Percentiles rank a stretch among this genome's conserved stretches.
Conservation (phyloP, 306 rosid species). For the Erythrophleum fordii region DNA sequence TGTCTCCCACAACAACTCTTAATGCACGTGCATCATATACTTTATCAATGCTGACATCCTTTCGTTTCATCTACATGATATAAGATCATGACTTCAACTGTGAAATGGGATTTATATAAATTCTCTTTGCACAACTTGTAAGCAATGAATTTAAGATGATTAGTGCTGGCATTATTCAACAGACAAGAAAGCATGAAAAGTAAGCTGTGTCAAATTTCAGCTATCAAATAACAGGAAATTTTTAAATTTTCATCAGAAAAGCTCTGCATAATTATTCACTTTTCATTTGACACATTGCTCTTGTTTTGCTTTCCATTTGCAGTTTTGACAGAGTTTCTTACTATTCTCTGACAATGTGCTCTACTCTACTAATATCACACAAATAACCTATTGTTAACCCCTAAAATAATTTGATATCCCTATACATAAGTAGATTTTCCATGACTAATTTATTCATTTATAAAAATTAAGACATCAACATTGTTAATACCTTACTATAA, state of each 20-base stretch:
- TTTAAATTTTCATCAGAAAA: slow-evolving; percentile 29
- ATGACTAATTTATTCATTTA: slow-evolving; percentile 23
- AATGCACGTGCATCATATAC: slow-evolving; percentile 95
- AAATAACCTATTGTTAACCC: slow-evolving; percentile 21
- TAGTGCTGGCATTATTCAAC: background rate
- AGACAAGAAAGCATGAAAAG: background rate
- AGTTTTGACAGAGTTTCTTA: background rate
- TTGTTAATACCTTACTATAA: slow-evolving; percentile 79
- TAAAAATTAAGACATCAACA: slow-evolving; percentile 33
- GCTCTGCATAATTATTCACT: slow-evolving; percentile 23
- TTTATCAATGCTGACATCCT: slow-evolving; percentile 75
- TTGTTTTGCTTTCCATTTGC: slow-evolving; percentile 10
- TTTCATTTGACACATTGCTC: slow-evolving; percentile 18
- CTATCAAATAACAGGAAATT: slow-evolving; percentile 17
- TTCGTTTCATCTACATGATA: slow-evolving; percentile 79
- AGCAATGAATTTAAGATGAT: slow-evolving; percentile 16
- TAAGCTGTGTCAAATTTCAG: slow-evolving; percentile 28
- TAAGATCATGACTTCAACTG: slow-evolving; percentile 37
- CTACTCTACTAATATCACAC: slow-evolving; percentile 10
- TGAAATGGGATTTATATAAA: slow-evolving; percentile 12
- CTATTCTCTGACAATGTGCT: slow-evolving; percentile 11
- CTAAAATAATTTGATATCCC: slow-evolving; percentile 29
- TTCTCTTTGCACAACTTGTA: background rate
- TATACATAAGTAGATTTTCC: slow-evolving; percentile 19
- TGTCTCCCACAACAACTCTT: slow-evolving; percentile 98